These are phyloP conservation scores for Leccinellum albellum DNA, from an alignment of 768 basidiomycete genomes.

Conservation along the genomic window DNA sequence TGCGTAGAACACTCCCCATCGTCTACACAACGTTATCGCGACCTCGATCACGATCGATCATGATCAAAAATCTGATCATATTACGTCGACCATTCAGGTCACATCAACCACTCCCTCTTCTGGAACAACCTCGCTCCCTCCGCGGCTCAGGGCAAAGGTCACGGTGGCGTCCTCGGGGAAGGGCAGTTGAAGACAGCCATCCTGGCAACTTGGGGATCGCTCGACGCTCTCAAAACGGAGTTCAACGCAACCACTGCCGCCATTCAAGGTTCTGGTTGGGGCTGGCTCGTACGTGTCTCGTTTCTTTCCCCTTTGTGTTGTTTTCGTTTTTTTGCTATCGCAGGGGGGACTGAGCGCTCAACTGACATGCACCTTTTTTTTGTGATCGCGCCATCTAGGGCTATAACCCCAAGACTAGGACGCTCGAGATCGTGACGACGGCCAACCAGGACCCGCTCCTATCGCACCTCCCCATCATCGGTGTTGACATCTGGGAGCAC, in stretches of 20 bases:
- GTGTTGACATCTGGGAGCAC: conserved; percentile 95
- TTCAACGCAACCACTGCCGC: conserved; percentile 82
- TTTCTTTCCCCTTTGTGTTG: too few species aligned
- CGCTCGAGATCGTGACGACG: conserved; percentile 86
- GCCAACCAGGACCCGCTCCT: conserved; percentile 94
- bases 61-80: too few species aligned
- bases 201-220: conserved; percentile 55
- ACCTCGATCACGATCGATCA: conserved; percentile 6
- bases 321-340: neutral
- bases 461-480: conserved; percentile 74
- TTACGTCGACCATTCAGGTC: conserved; percentile 51
- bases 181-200: conserved; percentile 71
- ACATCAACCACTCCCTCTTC: conserved; percentile 94
- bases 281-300: conserved; percentile 68
- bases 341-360: neutral
- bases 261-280: conserved; percentile 95
- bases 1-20: neutral
- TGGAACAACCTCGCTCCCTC: conserved; percentile 89
- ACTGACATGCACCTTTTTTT: neutral
- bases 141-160: conserved; percentile 47
- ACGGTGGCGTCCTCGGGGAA: conserved; percentile 54
- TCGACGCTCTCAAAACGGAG: conserved; percentile 71
- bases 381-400: conserved; percentile 45
- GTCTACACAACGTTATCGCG: conserved; percentile 2
- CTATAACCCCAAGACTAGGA: conserved; percentile 57